Base-by-base conservation (phyloP, 2,329 filamentous ascomycete genomes). In the Trichoderma atroviride region DNA sequence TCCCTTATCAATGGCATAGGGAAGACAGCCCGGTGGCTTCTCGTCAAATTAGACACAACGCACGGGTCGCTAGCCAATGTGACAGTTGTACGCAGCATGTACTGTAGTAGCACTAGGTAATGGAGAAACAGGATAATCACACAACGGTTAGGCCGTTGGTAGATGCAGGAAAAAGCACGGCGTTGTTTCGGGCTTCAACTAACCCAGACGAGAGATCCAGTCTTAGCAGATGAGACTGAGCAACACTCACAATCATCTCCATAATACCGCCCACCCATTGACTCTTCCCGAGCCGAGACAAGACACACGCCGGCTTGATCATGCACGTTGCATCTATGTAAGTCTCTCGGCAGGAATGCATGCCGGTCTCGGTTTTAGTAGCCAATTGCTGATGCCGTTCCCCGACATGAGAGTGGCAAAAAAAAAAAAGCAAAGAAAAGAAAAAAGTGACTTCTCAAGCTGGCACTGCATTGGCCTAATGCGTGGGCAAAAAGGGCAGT, bases 261-360 rank as follows among this genome's bases (percentile, higher is more conserved):
- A 59, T 47, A 43, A 40, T 31, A 22, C 31, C 31, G 24, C 4
- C n/a, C 55, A 57, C 27, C 55, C 37, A 35, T 56, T 50, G 35
- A 35, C 27, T 35, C n/a, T 50, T 66, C 50, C 40, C 63, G 27
- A 31, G 24, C 62, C 53, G 24, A 57, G 13, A 50, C 35, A 50
- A 19, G 22, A 33, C 27, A 31, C 19, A 60, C 22, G 40, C 24
- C 19, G 4, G 24, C 40, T 35, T 59, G 40, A 66, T 66, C 40
- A 66, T 66, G 63, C 63, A 66, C 40, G 63, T 58, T 66, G n/a
- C 53, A 66, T 58, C 53, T 58, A 58, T 37, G 53, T 55, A 66
- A 66, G 55, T 43, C 40, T 50, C 63, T 58, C 40, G 40, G 55
- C 55, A 66, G 55, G 63, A 59, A 66, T 66, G 55, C 47, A 57